These are phyloP conservation scores for Carex cristatella DNA, from an alignment of 176 grass and related monocot genomes.

Conservation along the genomic window DNA sequence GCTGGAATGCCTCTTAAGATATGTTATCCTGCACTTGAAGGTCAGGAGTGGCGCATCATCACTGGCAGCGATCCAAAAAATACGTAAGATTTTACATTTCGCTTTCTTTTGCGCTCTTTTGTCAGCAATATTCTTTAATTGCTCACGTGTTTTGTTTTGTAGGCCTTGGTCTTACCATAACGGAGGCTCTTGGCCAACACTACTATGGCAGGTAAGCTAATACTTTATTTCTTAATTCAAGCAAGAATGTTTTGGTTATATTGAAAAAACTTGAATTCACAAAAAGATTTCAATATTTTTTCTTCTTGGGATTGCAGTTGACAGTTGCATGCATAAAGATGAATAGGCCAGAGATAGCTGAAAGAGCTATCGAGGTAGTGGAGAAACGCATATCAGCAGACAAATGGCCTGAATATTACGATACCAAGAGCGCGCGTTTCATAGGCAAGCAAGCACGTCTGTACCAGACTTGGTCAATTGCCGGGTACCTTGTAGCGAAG, in stretches of 20 bases:
- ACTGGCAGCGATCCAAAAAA: conserved; percentile 92
- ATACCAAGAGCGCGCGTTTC: conserved; percentile 68
- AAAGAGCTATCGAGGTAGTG: conserved; percentile 62
- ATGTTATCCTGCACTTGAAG: conserved; percentile 85
- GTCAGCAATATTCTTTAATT: background rate
- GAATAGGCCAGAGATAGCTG: conserved; percentile 73
- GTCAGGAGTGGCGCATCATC: conserved; percentile 81
- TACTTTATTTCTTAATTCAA: conserved; percentile 10
- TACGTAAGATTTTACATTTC: conserved; percentile 41
- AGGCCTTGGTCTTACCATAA: conserved; percentile 96
- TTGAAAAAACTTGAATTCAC: background rate
- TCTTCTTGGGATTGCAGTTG: conserved; percentile 40
- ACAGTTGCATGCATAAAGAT: conserved; percentile 89
- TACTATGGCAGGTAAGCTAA: conserved; percentile 71
- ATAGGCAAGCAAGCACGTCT: conserved; percentile 74
- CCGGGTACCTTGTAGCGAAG: conserved; percentile 72
- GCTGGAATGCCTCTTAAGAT: conserved; percentile 86
- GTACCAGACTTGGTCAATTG: conserved; percentile 83
- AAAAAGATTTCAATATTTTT: conserved; percentile 9
- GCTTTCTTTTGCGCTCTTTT: background rate
- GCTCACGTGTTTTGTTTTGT: conserved; percentile 26
- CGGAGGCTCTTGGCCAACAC: conserved; percentile 88
- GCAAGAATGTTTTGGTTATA: conserved; percentile 20
- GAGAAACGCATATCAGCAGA: conserved; percentile 60
- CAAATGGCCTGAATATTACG: conserved; percentile 91